Percentiles rank a stretch among this genome's conserved stretches.
Evolutionary conservation across 345 rosid genomes (phyloP).

Genomic region (Acer negundo): DNA sequence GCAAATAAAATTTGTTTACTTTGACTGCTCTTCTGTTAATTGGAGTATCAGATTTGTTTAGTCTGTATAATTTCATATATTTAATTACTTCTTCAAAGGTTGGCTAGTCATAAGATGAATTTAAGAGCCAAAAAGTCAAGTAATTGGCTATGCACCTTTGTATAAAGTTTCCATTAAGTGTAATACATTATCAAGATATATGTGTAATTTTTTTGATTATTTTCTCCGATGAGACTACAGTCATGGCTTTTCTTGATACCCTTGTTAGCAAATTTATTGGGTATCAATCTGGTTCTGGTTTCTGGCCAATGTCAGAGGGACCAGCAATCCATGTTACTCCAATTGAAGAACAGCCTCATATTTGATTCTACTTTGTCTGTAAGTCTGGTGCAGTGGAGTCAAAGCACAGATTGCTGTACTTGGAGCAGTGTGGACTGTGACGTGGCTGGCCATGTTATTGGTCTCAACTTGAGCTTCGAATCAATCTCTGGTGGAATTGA

Average conservation of each 20-base stretch:
- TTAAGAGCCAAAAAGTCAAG: too few species aligned
- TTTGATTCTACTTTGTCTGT: neutral
- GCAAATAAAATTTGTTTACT: too few species aligned
- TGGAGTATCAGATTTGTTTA: too few species aligned
- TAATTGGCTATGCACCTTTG: too few species aligned
- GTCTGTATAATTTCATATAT: too few species aligned
- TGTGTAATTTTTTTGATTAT: too few species aligned
- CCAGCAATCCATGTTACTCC: conserved; percentile 13
- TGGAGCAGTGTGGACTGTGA: conserved; percentile 26
- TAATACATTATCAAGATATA: too few species aligned
- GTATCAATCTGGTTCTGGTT: neutral
- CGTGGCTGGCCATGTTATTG: conserved; percentile 17
- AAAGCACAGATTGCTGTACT: conserved; percentile 20
- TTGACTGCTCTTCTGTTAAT: too few species aligned
- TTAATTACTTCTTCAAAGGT: too few species aligned
- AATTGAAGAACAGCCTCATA: neutral
- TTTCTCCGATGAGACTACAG: neutral
- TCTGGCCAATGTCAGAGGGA: conserved; percentile 24
- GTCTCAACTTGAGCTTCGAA: conserved; percentile 32
- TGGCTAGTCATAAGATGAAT: too few species aligned
- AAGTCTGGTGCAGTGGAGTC: conserved; percentile 1
- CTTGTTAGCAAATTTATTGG: neutral
- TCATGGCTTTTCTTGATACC: conserved; percentile 16
- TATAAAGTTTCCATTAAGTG: too few species aligned
- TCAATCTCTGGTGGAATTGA: conserved; percentile 25